Conservation (phyloP, 768 basidiomycete species). For the Albatrellus ellisii region DNA sequence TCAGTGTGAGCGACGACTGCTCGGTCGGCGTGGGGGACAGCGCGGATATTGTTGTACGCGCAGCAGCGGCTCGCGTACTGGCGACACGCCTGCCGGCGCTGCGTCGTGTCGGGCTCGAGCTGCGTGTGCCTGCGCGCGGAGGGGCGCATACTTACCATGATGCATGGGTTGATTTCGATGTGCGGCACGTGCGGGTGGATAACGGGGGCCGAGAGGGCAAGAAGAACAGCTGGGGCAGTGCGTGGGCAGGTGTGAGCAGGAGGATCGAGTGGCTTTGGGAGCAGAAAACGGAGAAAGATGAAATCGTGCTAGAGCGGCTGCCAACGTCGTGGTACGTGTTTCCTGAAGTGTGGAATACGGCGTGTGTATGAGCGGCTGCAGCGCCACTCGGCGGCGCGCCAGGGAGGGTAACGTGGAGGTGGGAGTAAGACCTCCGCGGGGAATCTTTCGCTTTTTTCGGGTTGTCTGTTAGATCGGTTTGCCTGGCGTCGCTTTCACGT, state of each 20-base stretch:
- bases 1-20: too few species aligned
- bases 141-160: conserved; percentile 24
- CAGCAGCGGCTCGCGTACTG: conserved; percentile 19
- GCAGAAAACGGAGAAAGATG: conserved; percentile 7
- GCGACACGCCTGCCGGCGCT: conserved; percentile 21
- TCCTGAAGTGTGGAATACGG: conserved; percentile 23
- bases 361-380: neutral
- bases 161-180: conserved; percentile 22
- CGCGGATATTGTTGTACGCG: conserved; percentile 18
- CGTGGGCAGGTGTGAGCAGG: neutral
- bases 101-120: conserved; percentile 22
- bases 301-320: conserved; percentile 13
- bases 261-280: too few species aligned
- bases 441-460: too few species aligned
- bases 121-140: conserved; percentile 24
- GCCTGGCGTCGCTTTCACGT: too few species aligned
- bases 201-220: too few species aligned
- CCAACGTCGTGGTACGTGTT: conserved; percentile 22
- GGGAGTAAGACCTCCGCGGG: too few species aligned
- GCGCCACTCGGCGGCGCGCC: too few species aligned
- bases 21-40: conserved; percentile 11
- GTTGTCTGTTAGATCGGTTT: too few species aligned
- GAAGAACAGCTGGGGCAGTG: neutral
- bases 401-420: too few species aligned
- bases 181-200: conserved; percentile 10